Evolutionary conservation across 2,329 filamentous ascomycete genomes (phyloP).

Genomic region (Hyphodiscus sp.): DNA sequence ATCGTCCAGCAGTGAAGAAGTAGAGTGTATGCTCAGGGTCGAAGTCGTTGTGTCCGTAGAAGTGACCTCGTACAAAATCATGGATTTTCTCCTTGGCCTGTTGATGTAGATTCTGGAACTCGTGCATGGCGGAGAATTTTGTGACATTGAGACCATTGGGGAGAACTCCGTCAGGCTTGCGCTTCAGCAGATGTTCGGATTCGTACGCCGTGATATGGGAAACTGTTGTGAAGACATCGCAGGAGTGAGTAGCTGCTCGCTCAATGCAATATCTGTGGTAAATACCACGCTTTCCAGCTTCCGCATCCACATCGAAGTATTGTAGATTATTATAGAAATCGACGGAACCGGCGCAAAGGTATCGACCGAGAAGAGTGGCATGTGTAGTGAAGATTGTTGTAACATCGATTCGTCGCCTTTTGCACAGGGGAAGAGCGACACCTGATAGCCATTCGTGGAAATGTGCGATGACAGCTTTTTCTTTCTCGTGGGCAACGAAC

Average conservation of each 20-base stretch:
- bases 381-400: slow-evolving; percentile 99
- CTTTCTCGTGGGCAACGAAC: slow-evolving; percentile 92
- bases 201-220: slow-evolving; percentile 98
- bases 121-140: slow-evolving; percentile 96
- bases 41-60: slow-evolving; percentile 97
- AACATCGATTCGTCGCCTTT: slow-evolving; percentile 90
- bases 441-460: slow-evolving; percentile 99
- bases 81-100: slow-evolving; percentile 97
- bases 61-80: slow-evolving; percentile 95
- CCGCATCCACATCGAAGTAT: slow-evolving; percentile 90
- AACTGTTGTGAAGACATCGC: slow-evolving; percentile 97
- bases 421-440: slow-evolving; percentile 84
- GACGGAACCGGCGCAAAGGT: slow-evolving; percentile 93
- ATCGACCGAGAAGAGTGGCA: slow-evolving; percentile 88
- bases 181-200: slow-evolving; percentile 93
- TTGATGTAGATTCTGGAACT: slow-evolving; percentile 97
- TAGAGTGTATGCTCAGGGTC: slow-evolving; percentile 95
- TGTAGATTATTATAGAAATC: slow-evolving; percentile 99
- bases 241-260: slow-evolving; percentile 81
- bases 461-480: slow-evolving; percentile 88
- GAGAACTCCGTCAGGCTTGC: slow-evolving; percentile 92
- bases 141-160: slow-evolving; percentile 97
- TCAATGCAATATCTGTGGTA: slow-evolving; percentile 99
- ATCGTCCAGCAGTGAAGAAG: slow-evolving; percentile 93
- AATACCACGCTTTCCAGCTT: slow-evolving; percentile 95